A percentile compares a stretch with the other conserved stretches of the same genome.
phyloP scores from a whole-genome alignment of 257 asterid species.

The Petunia secreta region DNA sequence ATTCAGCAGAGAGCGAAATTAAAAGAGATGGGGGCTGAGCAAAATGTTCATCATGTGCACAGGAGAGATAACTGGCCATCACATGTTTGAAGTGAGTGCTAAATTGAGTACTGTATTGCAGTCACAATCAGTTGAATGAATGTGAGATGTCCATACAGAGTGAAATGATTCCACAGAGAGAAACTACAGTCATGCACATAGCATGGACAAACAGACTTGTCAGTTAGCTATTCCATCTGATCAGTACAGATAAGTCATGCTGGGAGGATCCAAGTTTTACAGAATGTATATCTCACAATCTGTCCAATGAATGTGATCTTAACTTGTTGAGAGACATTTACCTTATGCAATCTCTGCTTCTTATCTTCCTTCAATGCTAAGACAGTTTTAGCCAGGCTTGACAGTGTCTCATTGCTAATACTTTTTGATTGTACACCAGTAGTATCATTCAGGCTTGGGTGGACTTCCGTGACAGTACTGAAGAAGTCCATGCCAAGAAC shows the following conservation, averaged over 20 bases:
- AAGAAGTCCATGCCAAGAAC: slow-evolving; percentile 92
- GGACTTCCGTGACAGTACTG: slow-evolving; percentile 83
- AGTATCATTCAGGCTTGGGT: slow-evolving; percentile 85
- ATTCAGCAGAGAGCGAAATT: slow-evolving; percentile 21
- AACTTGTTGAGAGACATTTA: slow-evolving; percentile 29
- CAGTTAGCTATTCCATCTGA: not conserved
- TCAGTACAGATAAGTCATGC: not conserved
- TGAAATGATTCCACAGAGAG: slow-evolving; percentile 7
- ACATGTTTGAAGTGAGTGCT: slow-evolving; percentile 4
- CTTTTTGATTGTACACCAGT: slow-evolving; percentile 83
- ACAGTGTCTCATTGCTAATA: slow-evolving; percentile 85
- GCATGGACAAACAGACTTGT: not conserved
- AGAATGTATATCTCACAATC: not conserved
- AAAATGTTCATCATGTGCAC: not conserved
- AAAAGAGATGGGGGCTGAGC: not conserved
- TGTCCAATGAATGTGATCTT: not conserved
- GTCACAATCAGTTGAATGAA: not conserved
- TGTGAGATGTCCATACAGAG: not conserved
- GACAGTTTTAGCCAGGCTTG: slow-evolving; percentile 85
- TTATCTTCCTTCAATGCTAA: slow-evolving; percentile 76
- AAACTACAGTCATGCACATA: slow-evolving; percentile 16
- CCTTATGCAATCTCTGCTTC: slow-evolving; percentile 83
- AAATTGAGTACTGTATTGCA: not conserved
- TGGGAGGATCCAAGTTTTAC: slow-evolving; percentile 14
- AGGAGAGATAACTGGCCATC: not conserved